Conservation (phyloP, 768 basidiomycete species). For the Mycena kentingensis region DNA sequence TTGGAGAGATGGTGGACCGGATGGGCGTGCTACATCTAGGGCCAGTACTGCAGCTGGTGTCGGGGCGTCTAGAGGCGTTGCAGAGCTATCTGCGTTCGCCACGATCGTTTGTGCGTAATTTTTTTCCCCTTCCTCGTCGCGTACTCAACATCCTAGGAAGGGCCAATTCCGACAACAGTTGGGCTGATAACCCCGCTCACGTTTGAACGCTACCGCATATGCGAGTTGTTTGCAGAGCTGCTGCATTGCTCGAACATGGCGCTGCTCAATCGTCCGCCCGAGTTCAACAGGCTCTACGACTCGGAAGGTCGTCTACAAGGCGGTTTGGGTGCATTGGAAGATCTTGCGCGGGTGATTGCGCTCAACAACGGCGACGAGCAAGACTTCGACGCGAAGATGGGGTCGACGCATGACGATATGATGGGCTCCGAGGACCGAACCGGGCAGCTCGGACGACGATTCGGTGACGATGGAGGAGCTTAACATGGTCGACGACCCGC, state of each 20-base stretch:
- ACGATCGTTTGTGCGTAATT: conserved; percentile 66
- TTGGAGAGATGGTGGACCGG: conserved; percentile 79
- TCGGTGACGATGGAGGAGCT: conserved; percentile 74
- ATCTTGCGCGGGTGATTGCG: conserved; percentile 82
- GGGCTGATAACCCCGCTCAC: conserved; percentile 80
- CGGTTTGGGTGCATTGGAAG: conserved; percentile 83
- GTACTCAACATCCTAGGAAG: conserved; percentile 48
- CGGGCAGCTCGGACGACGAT: conserved; percentile 77
- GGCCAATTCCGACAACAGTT: conserved; percentile 71
- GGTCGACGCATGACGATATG: conserved; percentile 65
- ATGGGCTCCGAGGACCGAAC: conserved; percentile 70
- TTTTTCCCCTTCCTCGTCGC: not conserved
- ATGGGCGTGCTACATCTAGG: conserved; percentile 93
- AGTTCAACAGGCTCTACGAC: conserved; percentile 75
- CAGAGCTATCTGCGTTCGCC: conserved; percentile 72
- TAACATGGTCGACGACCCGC: conserved; percentile 68
- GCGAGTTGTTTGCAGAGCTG: conserved; percentile 95
- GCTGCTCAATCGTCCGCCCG: conserved; percentile 78
- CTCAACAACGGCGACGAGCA: conserved; percentile 57
- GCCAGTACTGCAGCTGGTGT: conserved; percentile 72
- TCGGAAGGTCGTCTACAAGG: conserved; percentile 82
- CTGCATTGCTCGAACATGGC: conserved; percentile 99
- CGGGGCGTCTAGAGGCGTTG: conserved; percentile 65
- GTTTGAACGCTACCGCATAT: conserved; percentile 92
- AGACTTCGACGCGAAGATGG: conserved; percentile 53